These are phyloP conservation scores for Davidsoniella eucalypti DNA, from an alignment of 2,329 filamentous ascomycete species.

Conservation along the genomic window DNA sequence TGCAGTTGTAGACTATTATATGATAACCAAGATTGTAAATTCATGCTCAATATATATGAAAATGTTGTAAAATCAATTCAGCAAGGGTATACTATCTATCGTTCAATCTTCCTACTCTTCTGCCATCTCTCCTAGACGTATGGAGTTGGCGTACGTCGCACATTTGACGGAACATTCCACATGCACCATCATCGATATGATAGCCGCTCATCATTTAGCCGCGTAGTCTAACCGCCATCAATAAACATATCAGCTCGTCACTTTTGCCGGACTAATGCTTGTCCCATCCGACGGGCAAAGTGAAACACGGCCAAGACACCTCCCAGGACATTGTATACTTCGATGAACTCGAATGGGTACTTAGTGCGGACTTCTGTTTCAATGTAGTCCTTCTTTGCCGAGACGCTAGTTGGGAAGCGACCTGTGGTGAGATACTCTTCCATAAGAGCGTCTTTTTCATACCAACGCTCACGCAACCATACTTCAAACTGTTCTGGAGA, in stretches of 20 bases:
- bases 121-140: background rate
- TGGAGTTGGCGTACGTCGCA: too few species aligned
- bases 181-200: too few species aligned
- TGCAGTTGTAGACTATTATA: background rate
- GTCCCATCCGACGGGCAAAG: constrained; percentile 6
- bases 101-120: background rate
- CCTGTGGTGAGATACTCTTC: constrained; percentile 67
- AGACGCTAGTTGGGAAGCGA: constrained; percentile 45
- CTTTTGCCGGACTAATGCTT: background rate
- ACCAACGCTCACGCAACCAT: constrained; percentile 79
- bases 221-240: too few species aligned
- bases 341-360: constrained; percentile 11
- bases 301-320: constrained; percentile 4
- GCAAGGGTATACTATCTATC: constrained; percentile 10
- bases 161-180: too few species aligned
- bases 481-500: constrained; percentile 57
- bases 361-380: constrained; percentile 11
- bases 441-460: constrained; percentile 78
- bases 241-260: too few species aligned
- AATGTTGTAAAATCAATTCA: background rate
- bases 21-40: background rate
- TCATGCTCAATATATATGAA: too few species aligned
- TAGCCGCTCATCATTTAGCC: too few species aligned
- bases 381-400: constrained; percentile 12
- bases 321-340: constrained; percentile 12